Base-by-base conservation (phyloP, 1,284 basidiomycete species). In the Hemileia vastatrix region DNA sequence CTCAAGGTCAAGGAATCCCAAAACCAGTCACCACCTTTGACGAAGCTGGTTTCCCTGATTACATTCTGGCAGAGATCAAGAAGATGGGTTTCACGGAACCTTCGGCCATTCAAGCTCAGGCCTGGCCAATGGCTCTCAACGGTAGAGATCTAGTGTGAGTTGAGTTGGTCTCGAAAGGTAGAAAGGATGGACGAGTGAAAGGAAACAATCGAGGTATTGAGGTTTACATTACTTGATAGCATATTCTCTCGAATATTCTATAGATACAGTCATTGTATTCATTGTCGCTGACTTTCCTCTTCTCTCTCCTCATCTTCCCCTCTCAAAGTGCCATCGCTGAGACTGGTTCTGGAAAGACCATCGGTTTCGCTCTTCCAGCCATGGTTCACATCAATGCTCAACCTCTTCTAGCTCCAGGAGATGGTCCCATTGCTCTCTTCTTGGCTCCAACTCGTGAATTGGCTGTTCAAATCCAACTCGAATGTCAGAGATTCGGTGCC, bases 91-190 rank as follows among this genome's bases (percentile, higher is more conserved):
- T 74, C 65, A 54, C 27, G 44, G 66, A 67, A 54, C 76, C 76
- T 2, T 73, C 76, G 4, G 61, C 75, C 33, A 76, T 77, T 60
- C 76, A 77, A 69, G 64, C 69, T 6, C 76, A 77, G 64, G 74
- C 77, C 6, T 78, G 77, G 77, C 77, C 77, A 13, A 77, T 78
- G 72, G 77, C 77, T 9, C 72, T 78, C 47, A 72, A 70, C 57
- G 77, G 77, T 67, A 76, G 77, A 23, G 71, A 73, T 58, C 67
- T 73, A 63, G 71, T 73, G 60, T 65, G 11, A n/a, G 27, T 27
- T 27, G 27, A 27, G 27, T 27, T 27, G 27, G 27, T 27, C 27
- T 27, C 27, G 27, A 27, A 27, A 27, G 27, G 27, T 27, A 27
- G 27, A 27, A 27, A 27, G 27, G 27, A 27, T 27, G 27, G 27